Conservation (phyloP, 108 stramenopile species). For the Discostella pseudostelligera region DNA sequence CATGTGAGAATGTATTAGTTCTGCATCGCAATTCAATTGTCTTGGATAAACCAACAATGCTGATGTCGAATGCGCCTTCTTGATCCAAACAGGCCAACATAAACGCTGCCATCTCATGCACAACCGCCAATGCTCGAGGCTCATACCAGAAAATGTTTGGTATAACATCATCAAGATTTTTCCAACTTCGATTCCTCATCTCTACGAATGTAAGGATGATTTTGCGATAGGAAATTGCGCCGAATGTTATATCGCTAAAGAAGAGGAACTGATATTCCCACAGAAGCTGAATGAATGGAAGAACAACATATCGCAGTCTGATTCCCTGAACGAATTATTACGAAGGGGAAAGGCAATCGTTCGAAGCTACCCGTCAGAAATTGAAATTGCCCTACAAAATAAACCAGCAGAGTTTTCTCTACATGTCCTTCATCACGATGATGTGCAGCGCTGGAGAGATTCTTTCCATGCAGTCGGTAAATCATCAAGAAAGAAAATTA, state of each 20-base stretch:
- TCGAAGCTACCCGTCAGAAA: conserved; percentile 8
- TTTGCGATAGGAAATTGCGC: conserved; percentile 35
- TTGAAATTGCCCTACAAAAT: conserved; percentile 1
- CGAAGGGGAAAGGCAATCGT: conserved; percentile 3
- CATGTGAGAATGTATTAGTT: conserved; percentile 34
- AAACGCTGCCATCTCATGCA: conserved; percentile 36
- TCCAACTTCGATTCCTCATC: conserved; percentile 53
- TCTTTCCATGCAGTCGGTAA: conserved; percentile 15
- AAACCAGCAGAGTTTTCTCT: conserved; percentile 3
- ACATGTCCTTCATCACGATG: conserved; percentile 16
- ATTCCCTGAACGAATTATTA: conserved; percentile 13
- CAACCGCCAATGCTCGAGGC: conserved; percentile 32
- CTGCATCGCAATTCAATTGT: background rate
- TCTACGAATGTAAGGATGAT: conserved; percentile 13
- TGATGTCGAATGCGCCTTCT: background rate
- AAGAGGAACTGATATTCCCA: conserved; percentile 22
- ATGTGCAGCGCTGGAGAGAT: conserved; percentile 36
- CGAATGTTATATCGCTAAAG: conserved; percentile 33
- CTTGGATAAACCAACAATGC: too few relatives aligned
- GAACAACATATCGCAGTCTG: conserved; percentile 10
- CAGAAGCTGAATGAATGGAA: conserved; percentile 43
- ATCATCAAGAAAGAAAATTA: conserved; percentile 24
- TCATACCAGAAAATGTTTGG: conserved; percentile 48
- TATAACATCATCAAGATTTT: conserved; percentile 49
- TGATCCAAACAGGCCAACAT: conserved; percentile 38